These are phyloP conservation scores for Trametes cubensis DNA, from an alignment of 768 basidiomycete species.

Conservation along the genomic window DNA sequence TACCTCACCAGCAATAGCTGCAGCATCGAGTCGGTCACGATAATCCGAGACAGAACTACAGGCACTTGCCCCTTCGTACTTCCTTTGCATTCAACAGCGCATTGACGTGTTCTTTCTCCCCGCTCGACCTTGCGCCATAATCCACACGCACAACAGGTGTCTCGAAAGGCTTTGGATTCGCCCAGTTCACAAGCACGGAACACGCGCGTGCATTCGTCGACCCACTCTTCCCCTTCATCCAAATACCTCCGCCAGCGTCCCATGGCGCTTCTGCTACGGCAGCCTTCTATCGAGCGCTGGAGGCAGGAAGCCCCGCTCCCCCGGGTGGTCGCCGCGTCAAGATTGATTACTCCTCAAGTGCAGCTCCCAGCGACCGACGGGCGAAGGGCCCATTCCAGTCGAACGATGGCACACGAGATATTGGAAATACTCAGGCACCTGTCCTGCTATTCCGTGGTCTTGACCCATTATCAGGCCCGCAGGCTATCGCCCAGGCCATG, in stretches of 20 bases:
- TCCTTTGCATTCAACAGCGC: slow-evolving; percentile 55
- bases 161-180: slow-evolving; percentile 97
- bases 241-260: slow-evolving; percentile 89
- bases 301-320: slow-evolving; percentile 54
- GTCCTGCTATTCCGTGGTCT: slow-evolving; percentile 90
- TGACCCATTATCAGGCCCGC: slow-evolving; percentile 84
- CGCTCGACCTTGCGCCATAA: slow-evolving; percentile 35
- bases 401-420: slow-evolving; percentile 96
- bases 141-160: slow-evolving; percentile 56
- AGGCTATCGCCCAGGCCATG: slow-evolving; percentile 86
- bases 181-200: slow-evolving; percentile 84
- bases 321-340: slow-evolving; percentile 87
- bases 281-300: slow-evolving; percentile 73
- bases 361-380: slow-evolving; percentile 68
- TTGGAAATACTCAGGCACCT: slow-evolving; percentile 81
- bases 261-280: slow-evolving; percentile 79
- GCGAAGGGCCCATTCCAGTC: slow-evolving; percentile 55
- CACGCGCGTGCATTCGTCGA: slow-evolving; percentile 92
- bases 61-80: slow-evolving; percentile 89
- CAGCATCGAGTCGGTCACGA: slow-evolving; percentile 85
- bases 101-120: slow-evolving; percentile 69
- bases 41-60: slow-evolving; percentile 95
- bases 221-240: slow-evolving; percentile 86
- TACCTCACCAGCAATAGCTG: slow-evolving; percentile 74
- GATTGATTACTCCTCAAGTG: slow-evolving; percentile 93